Conservation (phyloP, 192 early-diverging fungal species). For the Tieghemiomyces parasiticus region DNA sequence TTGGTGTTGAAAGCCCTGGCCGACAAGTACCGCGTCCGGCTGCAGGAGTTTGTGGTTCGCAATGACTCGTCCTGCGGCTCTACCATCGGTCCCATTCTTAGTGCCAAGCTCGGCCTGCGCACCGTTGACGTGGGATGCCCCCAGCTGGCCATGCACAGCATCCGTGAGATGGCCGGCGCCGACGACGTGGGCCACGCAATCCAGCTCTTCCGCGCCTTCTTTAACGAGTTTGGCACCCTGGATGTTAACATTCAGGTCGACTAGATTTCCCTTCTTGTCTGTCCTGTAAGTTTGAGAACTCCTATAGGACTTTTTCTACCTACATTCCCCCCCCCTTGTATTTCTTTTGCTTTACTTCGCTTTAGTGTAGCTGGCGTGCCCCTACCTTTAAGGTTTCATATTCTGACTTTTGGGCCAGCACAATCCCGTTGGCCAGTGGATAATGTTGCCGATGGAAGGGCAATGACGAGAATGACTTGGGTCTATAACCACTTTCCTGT, state of each 20-base stretch:
- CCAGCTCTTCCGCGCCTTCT: constrained; percentile 63
- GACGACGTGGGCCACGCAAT: constrained; percentile 79
- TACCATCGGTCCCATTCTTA: constrained; percentile 96
- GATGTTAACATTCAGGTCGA: constrained; percentile 30
- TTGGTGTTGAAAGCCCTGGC: constrained; percentile 64
- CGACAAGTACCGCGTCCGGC: constrained; percentile 53
- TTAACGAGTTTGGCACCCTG: constrained; percentile 28
- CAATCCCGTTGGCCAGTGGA: no score
- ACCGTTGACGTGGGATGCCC: constrained; percentile 96
- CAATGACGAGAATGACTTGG: no score
- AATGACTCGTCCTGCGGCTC: constrained; percentile 92
- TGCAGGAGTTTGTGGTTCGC: constrained; percentile 85
- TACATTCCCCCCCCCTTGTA: background rate
- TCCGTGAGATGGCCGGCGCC: constrained; percentile 79
- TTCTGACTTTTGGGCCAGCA: no score
- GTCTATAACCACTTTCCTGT: no score
- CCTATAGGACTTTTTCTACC: background rate
- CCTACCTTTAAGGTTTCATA: no score
- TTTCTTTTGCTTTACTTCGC: background rate
- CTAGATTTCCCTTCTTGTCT: constrained; percentile 8
- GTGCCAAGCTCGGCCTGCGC: constrained; percentile 81
- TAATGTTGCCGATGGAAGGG: no score
- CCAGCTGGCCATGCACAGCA: constrained; percentile 94
- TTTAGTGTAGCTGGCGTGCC: no score
- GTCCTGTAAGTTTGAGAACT: background rate